Base-by-base conservation (phyloP, 2,329 filamentous ascomycete genomes). In the Colletotrichum navitas region DNA sequence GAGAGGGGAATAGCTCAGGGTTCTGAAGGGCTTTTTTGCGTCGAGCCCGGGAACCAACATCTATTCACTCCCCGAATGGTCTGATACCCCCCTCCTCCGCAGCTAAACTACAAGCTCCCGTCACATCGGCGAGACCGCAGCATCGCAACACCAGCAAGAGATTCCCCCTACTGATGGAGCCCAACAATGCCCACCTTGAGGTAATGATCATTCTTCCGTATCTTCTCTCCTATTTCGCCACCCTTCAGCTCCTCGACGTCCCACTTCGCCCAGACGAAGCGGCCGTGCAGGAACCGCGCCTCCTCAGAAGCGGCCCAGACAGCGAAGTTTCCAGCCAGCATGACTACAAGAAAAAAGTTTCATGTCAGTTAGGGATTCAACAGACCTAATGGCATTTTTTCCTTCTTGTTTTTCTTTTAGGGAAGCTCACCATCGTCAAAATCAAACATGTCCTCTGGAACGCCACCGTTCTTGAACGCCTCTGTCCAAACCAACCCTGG, bases 191-290 rank as follows among this genome's bases (percentile, higher is more conserved):
- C 71, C 6, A 73, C 59, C 47, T 54, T 59, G 8, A 78, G 71
- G 39, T 71, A 77, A 36, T 74, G 52, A 10, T 60, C 61, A 43
- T 77, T 66, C 12, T 61, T 65, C 6, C 71, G 62, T n/a, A 78
- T 43, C 12, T 43, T 49, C 54, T 73, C 68, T 34, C 63, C 52
- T 12, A 73, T 63, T 0, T 63, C 58, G 1, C 74, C 74, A 3
- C 36, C 59, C 21, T 58, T 72, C n/a, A 84, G 63, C 72, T 84
- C 81, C 24, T 81, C 76, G 1, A 83, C 78, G 73, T 85, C 83
- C 83, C 83, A 85, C n/a, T 78, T 78, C 8, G 79, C 77, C 78
- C 79, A 82, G 4, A 82, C 76, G 47, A 81, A 81, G 36, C 81
- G 81, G 5, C 80, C 80, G 58, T 81, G 81, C 32, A 85, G 71